phyloP scores from a whole-genome alignment of 2,329 filamentous ascomycete species.

The Colletotrichum zoysiae region DNA sequence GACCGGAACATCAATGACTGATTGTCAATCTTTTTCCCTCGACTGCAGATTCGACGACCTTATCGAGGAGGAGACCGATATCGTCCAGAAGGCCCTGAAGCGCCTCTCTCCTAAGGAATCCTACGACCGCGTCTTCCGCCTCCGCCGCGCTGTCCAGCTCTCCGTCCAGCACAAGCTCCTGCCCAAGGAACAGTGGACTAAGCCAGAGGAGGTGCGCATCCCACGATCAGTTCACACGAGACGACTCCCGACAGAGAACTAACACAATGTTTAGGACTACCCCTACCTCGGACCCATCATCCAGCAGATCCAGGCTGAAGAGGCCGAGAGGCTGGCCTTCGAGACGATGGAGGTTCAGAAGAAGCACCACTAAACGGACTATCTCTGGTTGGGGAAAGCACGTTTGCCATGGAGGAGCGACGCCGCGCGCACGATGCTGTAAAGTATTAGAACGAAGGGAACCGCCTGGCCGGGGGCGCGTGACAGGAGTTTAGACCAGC shows the following conservation, averaged over 20 bases:
- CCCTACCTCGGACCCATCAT: constrained; percentile 68
- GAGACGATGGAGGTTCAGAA: constrained; percentile 64
- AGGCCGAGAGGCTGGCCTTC: constrained; percentile 65
- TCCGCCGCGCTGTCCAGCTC: constrained; percentile 92
- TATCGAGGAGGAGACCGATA: constrained; percentile 91
- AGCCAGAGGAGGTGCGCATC: constrained; percentile 62
- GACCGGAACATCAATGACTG: constrained; percentile 11
- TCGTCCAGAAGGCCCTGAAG: constrained; percentile 88
- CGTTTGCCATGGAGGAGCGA: constrained; percentile 4
- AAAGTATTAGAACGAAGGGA: constrained; percentile 38
- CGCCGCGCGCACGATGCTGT: constrained; percentile 36
- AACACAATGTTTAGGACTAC: constrained; percentile 57
- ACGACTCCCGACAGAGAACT: constrained; percentile 13
- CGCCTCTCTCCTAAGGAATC: constrained; percentile 89
- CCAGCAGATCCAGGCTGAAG: constrained; percentile 62
- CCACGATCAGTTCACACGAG: background rate
- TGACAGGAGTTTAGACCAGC: constrained; percentile 33
- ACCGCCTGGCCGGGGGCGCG: constrained; percentile 38
- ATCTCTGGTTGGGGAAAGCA: constrained; percentile 15
- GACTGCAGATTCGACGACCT: constrained; percentile 86
- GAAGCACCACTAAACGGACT: constrained; percentile 54
- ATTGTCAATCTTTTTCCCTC: background rate
- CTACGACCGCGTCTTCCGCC: constrained; percentile 97
- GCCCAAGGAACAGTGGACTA: constrained; percentile 72
- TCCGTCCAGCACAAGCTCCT: constrained; percentile 74